These are phyloP conservation scores for Marchantia polymorpha DNA, from an alignment of 225 moss, liverwort and hornwort species.

Conservation along the genomic window DNA sequence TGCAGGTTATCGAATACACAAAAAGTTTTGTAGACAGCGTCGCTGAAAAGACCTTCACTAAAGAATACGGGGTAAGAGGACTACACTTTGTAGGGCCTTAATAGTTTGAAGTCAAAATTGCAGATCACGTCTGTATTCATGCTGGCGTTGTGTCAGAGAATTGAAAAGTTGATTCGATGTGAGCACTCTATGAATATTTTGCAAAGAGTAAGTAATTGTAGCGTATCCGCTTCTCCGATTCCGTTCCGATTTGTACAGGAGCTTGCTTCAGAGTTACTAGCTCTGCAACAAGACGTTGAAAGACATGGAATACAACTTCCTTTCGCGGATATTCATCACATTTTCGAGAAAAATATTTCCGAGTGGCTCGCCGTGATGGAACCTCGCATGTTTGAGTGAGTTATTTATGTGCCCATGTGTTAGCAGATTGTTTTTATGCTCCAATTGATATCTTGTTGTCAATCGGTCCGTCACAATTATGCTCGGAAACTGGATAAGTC, in stretches of 20 bases:
- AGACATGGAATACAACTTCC: slow-evolving; percentile 30
- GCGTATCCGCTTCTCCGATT: neutral
- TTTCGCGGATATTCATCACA: slow-evolving; percentile 31
- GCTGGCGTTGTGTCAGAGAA: neutral
- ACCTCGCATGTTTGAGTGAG: slow-evolving; percentile 48
- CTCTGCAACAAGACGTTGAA: slow-evolving; percentile 35
- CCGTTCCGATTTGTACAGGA: slow-evolving; percentile 26
- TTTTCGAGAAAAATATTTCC: slow-evolving; percentile 30
- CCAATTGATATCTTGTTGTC: neutral
- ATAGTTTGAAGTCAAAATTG: neutral
- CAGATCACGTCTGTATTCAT: neutral
- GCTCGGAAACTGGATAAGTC: too few species aligned
- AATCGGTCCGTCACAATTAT: neutral
- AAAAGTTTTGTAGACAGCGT: slow-evolving; percentile 37
- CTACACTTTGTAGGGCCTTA: neutral
- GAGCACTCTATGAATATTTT: neutral
- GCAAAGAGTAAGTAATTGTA: neutral
- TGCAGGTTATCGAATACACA: slow-evolving; percentile 41
- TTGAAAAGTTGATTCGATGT: neutral
- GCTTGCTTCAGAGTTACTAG: slow-evolving; percentile 34
- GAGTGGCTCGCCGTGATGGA: slow-evolving; percentile 34
- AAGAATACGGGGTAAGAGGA: slow-evolving; percentile 36
- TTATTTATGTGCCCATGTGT: neutral
- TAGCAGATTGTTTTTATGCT: neutral
- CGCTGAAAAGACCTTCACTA: slow-evolving; percentile 26